These are phyloP conservation scores for Fusarium xyrophilum DNA, from an alignment of 2,329 filamentous ascomycete species.

Conservation along the genomic window DNA sequence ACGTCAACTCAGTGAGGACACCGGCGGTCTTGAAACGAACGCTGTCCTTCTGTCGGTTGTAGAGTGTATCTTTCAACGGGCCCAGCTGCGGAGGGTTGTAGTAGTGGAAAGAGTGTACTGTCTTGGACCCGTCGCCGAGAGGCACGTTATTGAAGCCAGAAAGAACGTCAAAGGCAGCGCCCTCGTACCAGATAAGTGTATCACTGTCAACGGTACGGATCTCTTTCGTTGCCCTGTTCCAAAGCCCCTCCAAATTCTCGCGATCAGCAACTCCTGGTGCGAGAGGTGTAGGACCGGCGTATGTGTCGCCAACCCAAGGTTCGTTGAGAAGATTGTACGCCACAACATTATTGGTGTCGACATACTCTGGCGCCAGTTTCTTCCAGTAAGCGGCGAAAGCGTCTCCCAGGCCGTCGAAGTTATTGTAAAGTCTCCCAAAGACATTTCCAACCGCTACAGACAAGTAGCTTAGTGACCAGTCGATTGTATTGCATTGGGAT, in stretches of 20 bases:
- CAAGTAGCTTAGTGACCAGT: neutral
- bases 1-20: neutral
- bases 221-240: neutral
- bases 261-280: neutral
- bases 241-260: neutral
- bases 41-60: neutral
- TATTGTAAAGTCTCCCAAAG: neutral
- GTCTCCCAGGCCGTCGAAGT: neutral
- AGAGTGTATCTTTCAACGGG: accelerated
- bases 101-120: neutral
- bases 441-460: neutral
- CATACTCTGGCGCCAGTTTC: neutral
- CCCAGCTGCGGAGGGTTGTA: neutral
- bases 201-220: neutral
- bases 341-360: neutral
- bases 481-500: neutral
- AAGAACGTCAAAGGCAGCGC: neutral
- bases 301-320: neutral
- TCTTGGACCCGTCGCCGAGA: neutral
- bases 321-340: conserved; percentile 1
- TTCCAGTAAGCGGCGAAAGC: neutral
- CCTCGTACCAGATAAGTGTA: neutral
- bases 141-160: neutral
- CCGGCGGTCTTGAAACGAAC: neutral
- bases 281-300: neutral